Conservation (phyloP, 1,284 basidiomycete species). For the Afroboletus lepidellus region DNA sequence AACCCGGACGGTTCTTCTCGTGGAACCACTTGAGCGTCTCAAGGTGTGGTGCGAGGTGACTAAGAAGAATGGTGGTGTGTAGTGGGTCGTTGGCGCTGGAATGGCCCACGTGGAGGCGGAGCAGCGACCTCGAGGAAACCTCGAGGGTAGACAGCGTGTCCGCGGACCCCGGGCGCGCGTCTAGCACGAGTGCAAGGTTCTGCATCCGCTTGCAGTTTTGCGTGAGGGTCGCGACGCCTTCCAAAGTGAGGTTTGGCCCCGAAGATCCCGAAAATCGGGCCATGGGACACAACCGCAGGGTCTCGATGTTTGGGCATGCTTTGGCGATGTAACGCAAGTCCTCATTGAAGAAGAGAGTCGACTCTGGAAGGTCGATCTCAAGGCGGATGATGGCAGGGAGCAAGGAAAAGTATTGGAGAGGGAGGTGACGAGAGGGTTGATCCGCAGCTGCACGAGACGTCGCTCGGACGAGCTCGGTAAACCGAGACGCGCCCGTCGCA, state of each 20-base stretch:
- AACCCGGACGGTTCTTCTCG: conserved; percentile 68
- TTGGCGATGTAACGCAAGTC: conserved; percentile 58
- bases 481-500: conserved; percentile 61
- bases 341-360: conserved; percentile 56
- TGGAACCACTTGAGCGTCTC: conserved; percentile 71
- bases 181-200: conserved; percentile 61
- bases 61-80: conserved; percentile 64
- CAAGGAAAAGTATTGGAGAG: conserved; percentile 55
- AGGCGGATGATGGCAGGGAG: conserved; percentile 56
- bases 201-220: conserved; percentile 57
- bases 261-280: conserved; percentile 57
- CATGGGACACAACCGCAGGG: conserved; percentile 61
- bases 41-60: conserved; percentile 68
- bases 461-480: conserved; percentile 63
- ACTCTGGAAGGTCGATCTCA: conserved; percentile 75
- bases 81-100: conserved; percentile 68
- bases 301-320: conserved; percentile 64
- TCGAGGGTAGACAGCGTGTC: conserved; percentile 45
- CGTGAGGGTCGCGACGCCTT: conserved; percentile 58
- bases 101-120: conserved; percentile 69
- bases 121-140: conserved; percentile 59
- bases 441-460: conserved; percentile 58
- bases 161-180: conserved; percentile 50
- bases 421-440: conserved; percentile 51
- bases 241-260: conserved; percentile 52